Percentiles rank a stretch among this genome's conserved stretches.
Evolutionary conservation across 176 grass and related monocot species (phyloP).

Genomic region (Cenchrus americanus): DNA sequence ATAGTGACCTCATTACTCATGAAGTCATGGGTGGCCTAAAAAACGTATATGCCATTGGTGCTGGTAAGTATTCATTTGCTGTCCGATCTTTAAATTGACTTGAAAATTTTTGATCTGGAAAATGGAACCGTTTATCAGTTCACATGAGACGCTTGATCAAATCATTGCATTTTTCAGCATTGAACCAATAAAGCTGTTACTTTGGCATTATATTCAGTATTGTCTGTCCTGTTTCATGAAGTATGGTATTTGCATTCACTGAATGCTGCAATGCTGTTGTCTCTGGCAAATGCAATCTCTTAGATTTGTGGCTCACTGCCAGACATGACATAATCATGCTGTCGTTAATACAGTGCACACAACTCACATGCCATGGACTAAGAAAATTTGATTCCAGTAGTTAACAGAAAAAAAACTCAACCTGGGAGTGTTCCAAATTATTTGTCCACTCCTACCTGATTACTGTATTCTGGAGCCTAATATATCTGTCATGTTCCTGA

Average conservation of each 20-base stretch:
- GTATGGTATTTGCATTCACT: not conserved
- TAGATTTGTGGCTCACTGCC: not conserved
- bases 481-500: slow-evolving; percentile 6
- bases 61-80: slow-evolving; percentile 63
- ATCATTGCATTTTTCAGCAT: not conserved
- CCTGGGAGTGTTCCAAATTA: not conserved
- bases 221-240: not conserved
- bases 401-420: not conserved
- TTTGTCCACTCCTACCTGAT: slow-evolving; percentile 4
- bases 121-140: not conserved
- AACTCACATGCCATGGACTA: not conserved
- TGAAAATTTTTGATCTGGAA: not conserved
- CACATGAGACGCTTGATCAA: not conserved
- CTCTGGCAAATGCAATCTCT: slow-evolving; percentile 1
- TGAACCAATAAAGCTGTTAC: not conserved
- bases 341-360: not conserved
- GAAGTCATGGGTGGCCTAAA: slow-evolving; percentile 98
- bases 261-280: not conserved
- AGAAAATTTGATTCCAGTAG: slow-evolving; percentile 14
- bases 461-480: not conserved
- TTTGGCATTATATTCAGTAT: not conserved
- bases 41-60: slow-evolving; percentile 97
- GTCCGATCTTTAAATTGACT: not conserved
- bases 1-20: slow-evolving; percentile 88
- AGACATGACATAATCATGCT: not conserved